Conservation (phyloP, 345 rosid species). For the Garcia nutans region DNA sequence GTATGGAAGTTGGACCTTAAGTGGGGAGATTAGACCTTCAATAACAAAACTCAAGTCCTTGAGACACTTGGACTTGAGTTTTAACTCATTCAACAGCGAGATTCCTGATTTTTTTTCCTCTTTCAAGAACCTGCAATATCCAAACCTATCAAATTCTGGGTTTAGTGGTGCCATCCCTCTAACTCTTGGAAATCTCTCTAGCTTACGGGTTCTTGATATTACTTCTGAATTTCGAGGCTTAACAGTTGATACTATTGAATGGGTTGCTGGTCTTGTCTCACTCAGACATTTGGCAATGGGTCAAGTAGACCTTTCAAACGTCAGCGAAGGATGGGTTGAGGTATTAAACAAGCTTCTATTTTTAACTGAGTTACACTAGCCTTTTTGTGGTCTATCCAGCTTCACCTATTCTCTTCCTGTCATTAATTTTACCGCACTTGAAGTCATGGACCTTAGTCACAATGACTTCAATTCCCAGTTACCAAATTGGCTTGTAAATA, state of each 20-base stretch:
- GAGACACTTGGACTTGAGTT: constrained; percentile 39
- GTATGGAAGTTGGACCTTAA: constrained; percentile 28
- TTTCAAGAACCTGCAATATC: constrained; percentile 26
- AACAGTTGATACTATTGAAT: constrained; percentile 21
- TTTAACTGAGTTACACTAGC: constrained; percentile 34
- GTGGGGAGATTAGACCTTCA: constrained; percentile 44
- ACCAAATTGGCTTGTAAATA: constrained; percentile 20
- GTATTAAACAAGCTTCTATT: constrained; percentile 14
- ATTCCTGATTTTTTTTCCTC: constrained; percentile 42
- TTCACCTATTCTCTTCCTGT: constrained; percentile 11
- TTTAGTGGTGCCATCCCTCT: constrained; percentile 34
- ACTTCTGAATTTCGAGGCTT: constrained; percentile 16
- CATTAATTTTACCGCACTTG: constrained; percentile 21
- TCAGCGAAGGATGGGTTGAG: background rate
- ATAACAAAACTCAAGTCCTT: constrained; percentile 31
- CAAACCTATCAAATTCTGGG: constrained; percentile 36
- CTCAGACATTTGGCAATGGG: constrained; percentile 20
- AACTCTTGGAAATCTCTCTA: constrained; percentile 36
- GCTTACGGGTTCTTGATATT: constrained; percentile 32
- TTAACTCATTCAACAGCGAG: constrained; percentile 23
- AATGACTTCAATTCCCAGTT: constrained; percentile 13
- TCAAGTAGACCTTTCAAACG: constrained; percentile 7
- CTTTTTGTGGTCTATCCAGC: constrained; percentile 26
- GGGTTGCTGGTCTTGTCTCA: constrained; percentile 37
- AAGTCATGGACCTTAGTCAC: constrained; percentile 13